A percentile compares a stretch with the other conserved stretches of the same genome.
Conservation (phyloP, 495 filamentous ascomycete genomes). For the Talaromyces ruber region DNA sequence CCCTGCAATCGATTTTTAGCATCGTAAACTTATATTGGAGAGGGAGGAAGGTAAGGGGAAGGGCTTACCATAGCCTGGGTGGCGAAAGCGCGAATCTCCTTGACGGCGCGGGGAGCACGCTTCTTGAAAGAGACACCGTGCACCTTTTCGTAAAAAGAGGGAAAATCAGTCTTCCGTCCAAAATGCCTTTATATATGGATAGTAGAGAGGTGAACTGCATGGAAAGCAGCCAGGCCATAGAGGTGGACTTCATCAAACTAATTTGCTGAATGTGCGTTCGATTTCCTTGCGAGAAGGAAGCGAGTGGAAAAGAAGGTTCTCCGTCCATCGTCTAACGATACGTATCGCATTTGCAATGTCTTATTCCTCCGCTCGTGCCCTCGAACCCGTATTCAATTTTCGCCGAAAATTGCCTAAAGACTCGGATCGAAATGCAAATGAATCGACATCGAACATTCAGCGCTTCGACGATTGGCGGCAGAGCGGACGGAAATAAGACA, state of each 20-base stretch:
- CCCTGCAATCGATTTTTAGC: conserved; percentile 45
- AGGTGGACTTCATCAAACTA: conserved; percentile 68
- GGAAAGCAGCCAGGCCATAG: conserved; percentile 27
- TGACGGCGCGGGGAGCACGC: conserved; percentile 94
- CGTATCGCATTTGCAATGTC: background rate
- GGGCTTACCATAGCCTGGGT: conserved; percentile 84
- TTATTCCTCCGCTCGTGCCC: background rate
- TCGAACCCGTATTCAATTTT: background rate
- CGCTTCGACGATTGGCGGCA: background rate
- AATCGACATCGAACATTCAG: background rate
- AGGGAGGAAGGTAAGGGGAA: background rate
- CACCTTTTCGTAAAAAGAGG: conserved; percentile 49
- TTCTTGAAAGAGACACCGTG: conserved; percentile 99
- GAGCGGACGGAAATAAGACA: background rate
- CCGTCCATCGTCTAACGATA: conserved; percentile 1
- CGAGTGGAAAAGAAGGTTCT: background rate
- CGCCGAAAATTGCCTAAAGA: background rate
- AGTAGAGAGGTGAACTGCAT: conserved; percentile 8
- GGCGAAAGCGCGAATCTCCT: conserved; percentile 95
- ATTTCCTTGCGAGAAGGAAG: background rate
- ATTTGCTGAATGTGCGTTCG: conserved; percentile 27
- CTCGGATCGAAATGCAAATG: background rate
- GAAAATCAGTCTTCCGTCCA: conserved; percentile 50
- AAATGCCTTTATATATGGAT: conserved; percentile 38
- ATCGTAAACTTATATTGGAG: background rate